Conservation (phyloP, 306 rosid genomes). For the Pyrus betulifolia region DNA sequence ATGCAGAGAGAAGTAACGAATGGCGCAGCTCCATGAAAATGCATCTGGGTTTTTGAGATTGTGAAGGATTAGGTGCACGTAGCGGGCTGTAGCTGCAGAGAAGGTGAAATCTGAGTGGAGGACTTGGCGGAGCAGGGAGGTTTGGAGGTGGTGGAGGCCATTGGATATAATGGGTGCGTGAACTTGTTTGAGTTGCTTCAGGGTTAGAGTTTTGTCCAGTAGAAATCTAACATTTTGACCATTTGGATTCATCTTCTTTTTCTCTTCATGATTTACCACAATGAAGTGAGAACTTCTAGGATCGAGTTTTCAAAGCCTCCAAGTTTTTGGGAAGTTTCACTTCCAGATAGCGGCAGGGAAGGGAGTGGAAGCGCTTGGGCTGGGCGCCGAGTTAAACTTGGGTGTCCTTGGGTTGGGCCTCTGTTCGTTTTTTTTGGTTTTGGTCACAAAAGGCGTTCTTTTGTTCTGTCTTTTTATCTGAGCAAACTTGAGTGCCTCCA, state of each 20-base stretch:
- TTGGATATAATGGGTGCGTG: slow-evolving; percentile 26
- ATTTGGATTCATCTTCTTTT: background rate
- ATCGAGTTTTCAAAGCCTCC: background rate
- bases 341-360: background rate
- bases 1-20: slow-evolving; percentile 61
- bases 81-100: slow-evolving; percentile 31
- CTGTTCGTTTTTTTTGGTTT: too few species aligned
- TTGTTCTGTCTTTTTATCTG: too few species aligned
- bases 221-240: slow-evolving; percentile 25
- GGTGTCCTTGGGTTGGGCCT: too few species aligned
- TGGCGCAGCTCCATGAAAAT: slow-evolving; percentile 57
- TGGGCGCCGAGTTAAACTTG: too few species aligned
- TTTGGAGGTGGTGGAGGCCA: slow-evolving; percentile 24
- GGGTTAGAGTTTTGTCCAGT: slow-evolving; percentile 26
- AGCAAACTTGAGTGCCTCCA: too few species aligned
- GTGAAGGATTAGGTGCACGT: slow-evolving; percentile 35
- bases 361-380: too few species aligned
- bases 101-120: slow-evolving; percentile 28
- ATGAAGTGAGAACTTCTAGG: background rate
- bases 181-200: slow-evolving; percentile 51
- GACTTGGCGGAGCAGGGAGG: slow-evolving; percentile 43
- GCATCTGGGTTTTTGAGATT: slow-evolving; percentile 44
- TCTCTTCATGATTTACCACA: background rate
- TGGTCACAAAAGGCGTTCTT: too few species aligned
- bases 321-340: background rate